Evolutionary conservation across 208 protist genomes (phyloP).

Genomic region (Trypanosoma cruzi): DNA sequence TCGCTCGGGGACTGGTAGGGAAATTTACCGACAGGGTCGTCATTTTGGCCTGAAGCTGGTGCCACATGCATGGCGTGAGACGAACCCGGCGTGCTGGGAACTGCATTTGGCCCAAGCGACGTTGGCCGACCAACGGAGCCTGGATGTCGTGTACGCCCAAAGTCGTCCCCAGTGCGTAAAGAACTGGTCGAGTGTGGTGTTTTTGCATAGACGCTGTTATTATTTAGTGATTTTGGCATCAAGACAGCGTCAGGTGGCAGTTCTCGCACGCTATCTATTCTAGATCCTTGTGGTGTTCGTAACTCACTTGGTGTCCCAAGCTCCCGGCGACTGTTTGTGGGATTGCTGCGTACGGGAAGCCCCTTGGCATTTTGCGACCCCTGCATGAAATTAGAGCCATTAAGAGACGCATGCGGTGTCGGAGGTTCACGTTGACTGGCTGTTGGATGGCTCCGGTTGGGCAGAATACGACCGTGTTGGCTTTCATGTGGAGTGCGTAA

Average conservation of each 20-base stretch:
- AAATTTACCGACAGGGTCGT: not conserved
- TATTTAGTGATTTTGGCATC: not conserved
- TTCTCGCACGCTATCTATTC: not conserved
- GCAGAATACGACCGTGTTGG: not conserved
- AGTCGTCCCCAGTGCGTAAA: not conserved
- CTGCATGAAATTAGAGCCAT: not conserved
- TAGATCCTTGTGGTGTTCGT: not conserved
- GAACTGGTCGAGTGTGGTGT: not conserved
- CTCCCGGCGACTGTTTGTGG: constrained; percentile 5
- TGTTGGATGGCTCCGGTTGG: not conserved
- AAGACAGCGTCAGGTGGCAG: constrained; percentile 1
- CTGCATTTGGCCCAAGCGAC: not conserved
- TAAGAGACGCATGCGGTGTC: constrained; percentile 5
- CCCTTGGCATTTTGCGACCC: not conserved
- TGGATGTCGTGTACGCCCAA: no score
- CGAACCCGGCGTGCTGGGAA: not conserved
- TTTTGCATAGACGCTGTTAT: not conserved
- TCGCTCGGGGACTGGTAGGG: constrained; percentile 30
- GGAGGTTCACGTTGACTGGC: not conserved
- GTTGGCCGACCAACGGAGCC: not conserved
- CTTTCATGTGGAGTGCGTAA: not conserved
- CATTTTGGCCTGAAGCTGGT: constrained; percentile 13
- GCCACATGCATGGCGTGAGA: constrained; percentile 7
- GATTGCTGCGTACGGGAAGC: constrained; percentile 2
- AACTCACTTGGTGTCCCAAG: constrained; percentile 8